Evolutionary conservation across 2,329 filamentous ascomycete genomes (phyloP).

Genomic region (Ophiostoma piceae): DNA sequence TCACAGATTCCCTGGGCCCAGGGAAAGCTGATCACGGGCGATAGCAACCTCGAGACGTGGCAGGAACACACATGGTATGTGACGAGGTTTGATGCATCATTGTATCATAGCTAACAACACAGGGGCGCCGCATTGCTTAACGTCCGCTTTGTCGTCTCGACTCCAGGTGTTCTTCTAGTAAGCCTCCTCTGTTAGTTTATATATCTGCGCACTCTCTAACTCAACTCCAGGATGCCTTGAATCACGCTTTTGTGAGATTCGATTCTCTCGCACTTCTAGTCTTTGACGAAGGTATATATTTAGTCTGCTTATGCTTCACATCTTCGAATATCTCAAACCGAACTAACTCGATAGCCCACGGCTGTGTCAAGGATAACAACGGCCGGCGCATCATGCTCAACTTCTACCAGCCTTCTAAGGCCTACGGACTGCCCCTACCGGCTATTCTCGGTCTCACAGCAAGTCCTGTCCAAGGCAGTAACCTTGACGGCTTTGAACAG

Average conservation of each 20-base stretch:
- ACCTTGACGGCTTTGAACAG: conserved; percentile 48
- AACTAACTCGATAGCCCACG: conserved; percentile 54
- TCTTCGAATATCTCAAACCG: no score
- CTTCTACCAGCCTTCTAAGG: conserved; percentile 57
- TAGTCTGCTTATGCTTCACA: no score
- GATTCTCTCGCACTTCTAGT: conserved; percentile 61
- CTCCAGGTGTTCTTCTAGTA: conserved; percentile 61
- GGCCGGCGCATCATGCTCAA: conserved; percentile 66
- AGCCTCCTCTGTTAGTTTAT: background rate
- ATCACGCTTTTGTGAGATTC: conserved; percentile 67
- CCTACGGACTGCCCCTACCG: conserved; percentile 45
- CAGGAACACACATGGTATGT: conserved; percentile 45
- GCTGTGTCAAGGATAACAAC: conserved; percentile 60
- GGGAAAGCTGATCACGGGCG: conserved; percentile 59
- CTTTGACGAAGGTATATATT: conserved; percentile 68
- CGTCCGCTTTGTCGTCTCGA: conserved; percentile 69
- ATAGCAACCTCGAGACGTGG: conserved; percentile 69
- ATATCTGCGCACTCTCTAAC: background rate
- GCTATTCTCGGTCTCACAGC: conserved; percentile 74
- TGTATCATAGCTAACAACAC: background rate
- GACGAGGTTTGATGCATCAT: background rate
- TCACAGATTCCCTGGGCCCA: conserved; percentile 55
- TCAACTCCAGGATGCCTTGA: conserved; percentile 54
- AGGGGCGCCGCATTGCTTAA: conserved; percentile 61
- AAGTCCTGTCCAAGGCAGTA: conserved; percentile 64